Base-by-base conservation (phyloP, 164 flowering plant genomes). In the Cinnamomum chago region DNA sequence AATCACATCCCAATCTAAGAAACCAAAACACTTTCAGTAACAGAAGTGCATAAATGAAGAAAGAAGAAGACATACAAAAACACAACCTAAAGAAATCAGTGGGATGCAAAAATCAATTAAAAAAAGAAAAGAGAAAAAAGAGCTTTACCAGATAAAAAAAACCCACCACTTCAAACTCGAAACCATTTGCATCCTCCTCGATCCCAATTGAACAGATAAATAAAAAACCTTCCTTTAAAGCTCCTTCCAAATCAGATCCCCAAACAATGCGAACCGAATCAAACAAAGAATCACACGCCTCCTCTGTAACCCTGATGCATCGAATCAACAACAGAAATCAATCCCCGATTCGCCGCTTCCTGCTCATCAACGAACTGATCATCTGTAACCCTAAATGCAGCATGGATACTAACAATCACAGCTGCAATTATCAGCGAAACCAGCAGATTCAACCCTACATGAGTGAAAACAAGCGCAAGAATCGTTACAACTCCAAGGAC, bases 301-400 rank as follows among this genome's bases (percentile, higher is more conserved):
- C 69, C 20, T 25, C 17, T 12, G 35, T 25, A 66, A 66, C 28
- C 47, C 50, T 30, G 69, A 35, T 25, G n/a, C 35, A 18, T 66
- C 69, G n/a, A 66, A 23, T 84, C 86, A 3, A 70, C 84, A 20
- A 78, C 83, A 0, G 87, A 82, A 65, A 89, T 81, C 82, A 87
- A 67, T 0, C 84, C 84, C 7, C 76, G 76, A 50, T 77, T 76
- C 35, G 67, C 76, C 9, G 24, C 82, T 66, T 80, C 81, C 13
- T 71, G 47, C 60, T 82, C 84, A 33, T 80, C 74, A 7, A 79
- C 24, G 64, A 74, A 82, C 67, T 64, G 67, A 79, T 88, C 89
- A 22, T 86, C 91, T 5, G 90, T 85, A 22, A 70, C 73, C 86
- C 91, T 89, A 72, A 90, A 67, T 12, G 76, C 84, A 3, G 88